phyloP scores from a whole-genome alignment of 2,329 filamentous ascomycete species.

The Ambrosiella cleistominuta region DNA sequence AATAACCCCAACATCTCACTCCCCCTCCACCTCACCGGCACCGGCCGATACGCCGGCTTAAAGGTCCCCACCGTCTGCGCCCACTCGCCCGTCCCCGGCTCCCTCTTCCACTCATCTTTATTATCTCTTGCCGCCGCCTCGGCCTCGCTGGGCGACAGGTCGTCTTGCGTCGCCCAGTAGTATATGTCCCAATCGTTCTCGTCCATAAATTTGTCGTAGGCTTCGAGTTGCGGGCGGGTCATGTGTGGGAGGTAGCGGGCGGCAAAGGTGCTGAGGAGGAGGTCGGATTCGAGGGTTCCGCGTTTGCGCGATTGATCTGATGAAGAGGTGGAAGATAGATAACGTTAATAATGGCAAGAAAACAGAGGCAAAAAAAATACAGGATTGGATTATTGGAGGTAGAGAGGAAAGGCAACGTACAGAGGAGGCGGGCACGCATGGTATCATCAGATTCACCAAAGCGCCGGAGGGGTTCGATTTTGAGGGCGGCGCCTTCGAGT shows the following conservation, averaged over 20 bases:
- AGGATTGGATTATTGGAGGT: background rate
- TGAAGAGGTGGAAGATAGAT: background rate
- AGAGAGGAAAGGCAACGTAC: conserved; percentile 26
- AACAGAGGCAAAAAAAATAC: too few relatives aligned
- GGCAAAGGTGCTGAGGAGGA: conserved; percentile 91
- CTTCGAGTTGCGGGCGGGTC: conserved; percentile 51
- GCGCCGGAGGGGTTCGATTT: conserved; percentile 74
- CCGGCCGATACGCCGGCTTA: conserved; percentile 80
- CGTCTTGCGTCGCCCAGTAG: conserved; percentile 93
- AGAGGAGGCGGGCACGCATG: conserved; percentile 68
- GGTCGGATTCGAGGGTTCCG: conserved; percentile 87
- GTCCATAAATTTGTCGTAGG: conserved; percentile 87
- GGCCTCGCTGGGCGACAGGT: conserved; percentile 34
- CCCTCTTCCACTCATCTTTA: conserved; percentile 19
- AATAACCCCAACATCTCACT: conserved; percentile 64
- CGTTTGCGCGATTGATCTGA: conserved; percentile 91
- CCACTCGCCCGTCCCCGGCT: conserved; percentile 57
- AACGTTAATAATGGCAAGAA: background rate
- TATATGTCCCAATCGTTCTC: conserved; percentile 99
- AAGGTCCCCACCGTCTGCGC: conserved; percentile 90
- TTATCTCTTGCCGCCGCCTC: conserved; percentile 16
- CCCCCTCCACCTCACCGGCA: conserved; percentile 68
- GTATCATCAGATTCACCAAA: conserved; percentile 70
- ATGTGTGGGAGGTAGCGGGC: conserved; percentile 59
- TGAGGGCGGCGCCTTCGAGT: conserved; percentile 71